phyloP scores from a whole-genome alignment of 2,329 filamentous ascomycete species.

The Exophiala viscosa region DNA sequence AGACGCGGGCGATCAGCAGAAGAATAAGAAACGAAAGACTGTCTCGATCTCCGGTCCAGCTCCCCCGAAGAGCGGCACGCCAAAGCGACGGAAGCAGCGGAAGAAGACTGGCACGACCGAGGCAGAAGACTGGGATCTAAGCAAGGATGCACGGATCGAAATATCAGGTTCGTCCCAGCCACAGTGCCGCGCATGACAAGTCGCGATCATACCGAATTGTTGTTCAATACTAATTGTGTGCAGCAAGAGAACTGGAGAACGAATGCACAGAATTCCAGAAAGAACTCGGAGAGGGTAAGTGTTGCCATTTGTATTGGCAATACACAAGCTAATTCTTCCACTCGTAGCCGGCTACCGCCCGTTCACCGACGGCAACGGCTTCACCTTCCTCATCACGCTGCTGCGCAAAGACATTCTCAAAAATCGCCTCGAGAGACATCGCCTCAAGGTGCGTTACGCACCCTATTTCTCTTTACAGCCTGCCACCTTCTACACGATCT shows the following conservation, averaged over 20 bases:
- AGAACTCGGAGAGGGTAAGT: conserved; percentile 27
- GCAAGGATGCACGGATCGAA: conserved; percentile 11
- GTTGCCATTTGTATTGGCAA: not conserved
- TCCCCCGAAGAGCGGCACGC: too few relatives aligned
- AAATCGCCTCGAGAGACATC: conserved; percentile 56
- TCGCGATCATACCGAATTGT: not conserved
- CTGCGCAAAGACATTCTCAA: conserved; percentile 49
- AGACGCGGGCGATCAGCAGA: too few relatives aligned
- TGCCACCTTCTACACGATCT: conserved; percentile 3
- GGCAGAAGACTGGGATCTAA: not conserved
- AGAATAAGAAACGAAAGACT: too few relatives aligned
- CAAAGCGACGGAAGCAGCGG: too few relatives aligned
- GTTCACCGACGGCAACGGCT: conserved; percentile 60
- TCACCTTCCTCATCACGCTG: conserved; percentile 62
- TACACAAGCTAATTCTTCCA: not conserved
- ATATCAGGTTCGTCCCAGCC: conserved; percentile 5
- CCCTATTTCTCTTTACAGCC: conserved; percentile 7
- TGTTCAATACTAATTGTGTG: conserved; percentile 7
- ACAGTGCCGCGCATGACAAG: not conserved
- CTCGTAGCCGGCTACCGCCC: conserved; percentile 58
- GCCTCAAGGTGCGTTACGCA: conserved; percentile 52
- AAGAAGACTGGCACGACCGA: not conserved
- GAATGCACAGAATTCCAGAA: conserved; percentile 23
- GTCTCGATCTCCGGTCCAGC: too few relatives aligned
- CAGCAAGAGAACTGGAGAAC: conserved; percentile 26